Evolutionary conservation across 2,329 filamentous ascomycete genomes (phyloP), one percentile per base, ranked within the genome.

Genomic region (Graphilbum ipis-grandicollis): DNA sequence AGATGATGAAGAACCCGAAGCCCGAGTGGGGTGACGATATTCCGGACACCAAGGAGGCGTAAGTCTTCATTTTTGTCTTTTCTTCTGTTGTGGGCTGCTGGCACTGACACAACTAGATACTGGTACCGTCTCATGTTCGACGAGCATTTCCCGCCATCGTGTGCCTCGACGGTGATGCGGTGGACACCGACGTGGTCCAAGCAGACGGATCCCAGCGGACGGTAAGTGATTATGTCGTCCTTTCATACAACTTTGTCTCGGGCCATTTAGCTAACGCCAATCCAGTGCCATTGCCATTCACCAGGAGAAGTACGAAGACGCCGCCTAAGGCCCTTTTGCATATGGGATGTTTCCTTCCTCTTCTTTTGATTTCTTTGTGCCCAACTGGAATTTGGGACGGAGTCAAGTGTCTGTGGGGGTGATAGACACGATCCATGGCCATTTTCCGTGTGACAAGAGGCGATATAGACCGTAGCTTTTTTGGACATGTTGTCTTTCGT

Each of bases 81-180:
- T 1, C 35, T 40, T 26, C n/a, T 17, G 6, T 8, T 31, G 21
- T 22, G 26, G 17, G 9, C 32, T 22, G 31, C 18, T 10, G 19
- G 9, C 19, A 23, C 15, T 18, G 13, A 19, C 14, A n/a, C 26
- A n/a, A 13, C 31, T 31, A 79, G 75, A 33, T 92, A 93, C 69
- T 98, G 90, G 90, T 98, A 98, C 65, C 79, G 90, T 50, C 70
- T 65, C 56, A 96, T 98, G 88, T 98, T 96, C 56, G 90, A 98
- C 57, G 88, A 98, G 69, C 88, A 92, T 60, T 98, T 96, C 72
- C 90, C 90, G 33, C 71, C 77, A 39, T 78, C 78, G 52, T 96
- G 88, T 55, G 92, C 90, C 9, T 77, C 73, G 41, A 98, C 90
- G 8, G 90, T 98, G 37, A 80, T 83, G 81, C 71, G 90, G 52